Conservation (phyloP, 768 basidiomycete species). For the Leccinum boreale region DNA sequence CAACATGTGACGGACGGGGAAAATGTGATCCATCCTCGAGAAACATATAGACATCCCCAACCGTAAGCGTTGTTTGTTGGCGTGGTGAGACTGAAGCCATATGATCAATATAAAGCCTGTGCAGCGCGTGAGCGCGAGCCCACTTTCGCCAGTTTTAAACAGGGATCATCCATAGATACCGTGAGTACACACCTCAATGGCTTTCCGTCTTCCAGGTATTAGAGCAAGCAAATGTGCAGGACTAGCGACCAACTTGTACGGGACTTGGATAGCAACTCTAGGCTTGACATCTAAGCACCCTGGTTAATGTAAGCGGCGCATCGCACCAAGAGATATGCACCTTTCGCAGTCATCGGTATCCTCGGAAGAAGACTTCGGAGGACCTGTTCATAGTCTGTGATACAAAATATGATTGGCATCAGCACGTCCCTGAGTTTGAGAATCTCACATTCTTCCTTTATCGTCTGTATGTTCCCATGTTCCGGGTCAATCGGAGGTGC, state of each 20-base stretch:
- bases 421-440: not conserved
- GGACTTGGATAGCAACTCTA: conserved; percentile 26
- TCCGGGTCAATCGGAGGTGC: not conserved
- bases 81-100: conserved; percentile 17
- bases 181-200: conserved; percentile 41
- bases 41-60: conserved; percentile 44
- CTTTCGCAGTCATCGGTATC: conserved; percentile 45
- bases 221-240: conserved; percentile 35
- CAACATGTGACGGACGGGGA: conserved; percentile 27
- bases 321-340: conserved; percentile 18
- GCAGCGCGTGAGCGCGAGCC: conserved; percentile 42
- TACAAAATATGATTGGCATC: not conserved
- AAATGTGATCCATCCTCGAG: conserved; percentile 41
- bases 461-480: not conserved
- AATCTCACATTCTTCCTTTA: conserved; percentile 20
- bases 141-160: conserved; percentile 31
- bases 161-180: not conserved
- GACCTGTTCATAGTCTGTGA: conserved; percentile 32
- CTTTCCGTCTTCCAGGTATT: conserved; percentile 43
- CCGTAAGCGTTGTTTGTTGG: conserved; percentile 29
- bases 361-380: conserved; percentile 37
- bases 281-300: conserved; percentile 34
- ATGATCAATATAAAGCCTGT: conserved; percentile 35
- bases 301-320: not conserved
- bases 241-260: conserved; percentile 38